A percentile compares a stretch with the other conserved stretches of the same genome.
phyloP scores from a whole-genome alignment of 306 rosid species.

The Cucumis sativus region Cucumber_9930_V3 NC_026655.2:27313001-27313500 shows the following conservation, averaged over 20 bases:
- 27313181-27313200: background rate
- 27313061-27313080: slow-evolving; percentile 35
- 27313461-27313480: background rate
- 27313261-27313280: background rate
- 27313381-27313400: background rate
- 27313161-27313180: background rate
- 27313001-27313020: slow-evolving; percentile 80
- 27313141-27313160: slow-evolving; percentile 21
- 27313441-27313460: background rate
- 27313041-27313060: slow-evolving; percentile 34
- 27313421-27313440: background rate
- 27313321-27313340: background rate
- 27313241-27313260: background rate
- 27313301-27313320: background rate
- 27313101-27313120: slow-evolving; percentile 51
- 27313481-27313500: background rate
- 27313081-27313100: slow-evolving; percentile 27
- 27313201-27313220: background rate
- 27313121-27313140: slow-evolving; percentile 49
- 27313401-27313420: background rate
- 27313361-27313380: background rate
- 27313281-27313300: background rate
- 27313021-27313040: slow-evolving; percentile 55
- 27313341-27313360: background rate
- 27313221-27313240: background rate